Percentiles rank a stretch among this genome's conserved stretches.
Conservation (phyloP, 23 red algal genomes). For the Agarophyton chilense region DNA sequence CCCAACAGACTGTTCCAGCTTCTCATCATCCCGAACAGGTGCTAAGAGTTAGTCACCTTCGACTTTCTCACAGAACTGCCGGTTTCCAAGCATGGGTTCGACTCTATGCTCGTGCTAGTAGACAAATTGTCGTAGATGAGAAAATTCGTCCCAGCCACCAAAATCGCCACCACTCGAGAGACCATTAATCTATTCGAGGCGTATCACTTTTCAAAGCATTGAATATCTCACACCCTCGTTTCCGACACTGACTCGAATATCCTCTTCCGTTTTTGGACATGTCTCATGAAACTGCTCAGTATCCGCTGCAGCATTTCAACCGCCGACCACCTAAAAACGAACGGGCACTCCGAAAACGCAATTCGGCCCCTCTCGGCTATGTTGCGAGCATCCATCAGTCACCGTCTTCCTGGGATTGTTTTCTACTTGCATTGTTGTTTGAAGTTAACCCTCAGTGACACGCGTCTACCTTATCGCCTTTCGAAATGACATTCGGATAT, state of each 20-base stretch:
- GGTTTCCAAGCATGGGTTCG: not conserved
- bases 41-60: constrained; percentile 11
- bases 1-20: not conserved
- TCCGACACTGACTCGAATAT: constrained; percentile 4
- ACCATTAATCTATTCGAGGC: not conserved
- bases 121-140: constrained; percentile 26
- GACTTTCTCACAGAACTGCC: constrained; percentile 34
- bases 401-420: not conserved
- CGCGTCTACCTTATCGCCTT: constrained; percentile 18
- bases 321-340: constrained; percentile 30
- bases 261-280: not conserved
- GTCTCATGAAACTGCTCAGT: not conserved
- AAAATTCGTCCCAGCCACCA: not conserved
- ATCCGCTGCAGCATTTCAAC: not conserved
- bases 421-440: constrained; percentile 11
- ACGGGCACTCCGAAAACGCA: constrained; percentile 39
- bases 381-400: not conserved
- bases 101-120: constrained; percentile 22
- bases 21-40: not conserved
- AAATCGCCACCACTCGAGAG: not conserved
- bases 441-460: not conserved
- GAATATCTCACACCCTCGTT: not conserved
- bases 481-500: constrained; percentile 14
- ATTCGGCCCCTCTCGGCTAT: constrained; percentile 15
- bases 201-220: not conserved